These are phyloP conservation scores for Oryza meyeriana DNA, from an alignment of 176 grass and related monocot species.

Conservation along the genomic window DNA sequence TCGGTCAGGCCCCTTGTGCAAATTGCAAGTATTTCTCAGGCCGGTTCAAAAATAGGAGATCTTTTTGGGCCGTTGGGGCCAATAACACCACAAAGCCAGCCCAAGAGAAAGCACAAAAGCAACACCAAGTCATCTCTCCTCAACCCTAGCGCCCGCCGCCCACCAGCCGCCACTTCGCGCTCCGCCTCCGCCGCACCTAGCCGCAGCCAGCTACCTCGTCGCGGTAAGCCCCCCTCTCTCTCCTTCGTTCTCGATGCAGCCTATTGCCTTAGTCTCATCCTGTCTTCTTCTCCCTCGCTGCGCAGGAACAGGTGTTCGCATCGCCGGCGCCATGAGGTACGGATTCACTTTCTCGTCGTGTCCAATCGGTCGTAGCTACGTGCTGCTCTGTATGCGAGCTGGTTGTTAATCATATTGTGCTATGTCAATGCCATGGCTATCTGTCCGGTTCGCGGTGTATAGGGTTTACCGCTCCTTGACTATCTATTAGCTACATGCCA, in stretches of 20 bases:
- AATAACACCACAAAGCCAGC: not conserved
- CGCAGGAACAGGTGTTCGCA: not conserved
- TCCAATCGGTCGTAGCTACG: not conserved
- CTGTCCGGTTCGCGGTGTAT: not conserved
- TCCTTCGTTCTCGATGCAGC: not conserved
- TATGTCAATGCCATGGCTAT: no score
- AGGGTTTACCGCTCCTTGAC: not conserved
- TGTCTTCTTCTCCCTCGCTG: not conserved
- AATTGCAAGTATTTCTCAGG: not conserved
- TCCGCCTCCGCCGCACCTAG: slow-evolving; percentile 16
- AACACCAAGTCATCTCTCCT: not conserved
- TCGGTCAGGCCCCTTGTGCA: not conserved
- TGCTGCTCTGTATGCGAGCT: no score
- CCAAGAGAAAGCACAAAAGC: not conserved
- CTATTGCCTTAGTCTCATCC: not conserved
- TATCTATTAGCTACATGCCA: not conserved
- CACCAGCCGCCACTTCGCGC: not conserved
- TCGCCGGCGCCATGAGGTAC: slow-evolving; percentile 41
- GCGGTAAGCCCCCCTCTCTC: slow-evolving; percentile 8
- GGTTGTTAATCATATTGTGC: not conserved
- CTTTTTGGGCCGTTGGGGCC: not conserved
- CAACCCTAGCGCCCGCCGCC: not conserved
- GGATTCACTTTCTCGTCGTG: not conserved
- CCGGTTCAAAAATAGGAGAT: not conserved
- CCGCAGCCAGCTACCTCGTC: slow-evolving; percentile 3